Base-by-base conservation (phyloP, 2,329 filamentous ascomycete genomes). In the Aspergillus floridensis region DNA sequence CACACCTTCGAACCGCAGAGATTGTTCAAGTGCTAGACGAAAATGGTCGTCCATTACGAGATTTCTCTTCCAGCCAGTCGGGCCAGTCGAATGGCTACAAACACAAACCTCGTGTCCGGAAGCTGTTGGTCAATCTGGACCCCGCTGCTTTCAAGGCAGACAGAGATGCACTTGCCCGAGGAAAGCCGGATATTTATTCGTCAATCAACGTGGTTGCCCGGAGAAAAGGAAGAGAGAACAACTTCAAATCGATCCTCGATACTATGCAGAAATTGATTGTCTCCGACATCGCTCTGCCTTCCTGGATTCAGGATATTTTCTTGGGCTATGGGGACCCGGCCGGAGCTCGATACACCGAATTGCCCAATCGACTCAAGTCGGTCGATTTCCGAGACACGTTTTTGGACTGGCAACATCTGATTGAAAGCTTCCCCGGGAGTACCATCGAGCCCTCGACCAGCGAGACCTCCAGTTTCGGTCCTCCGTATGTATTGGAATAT, bases 261-360 rank as follows among this genome's bases (percentile, higher is more conserved):
- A 96, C 93, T 1, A 96, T 99, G 71, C 91, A 89, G 70, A 90
- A 86, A 64, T 83, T 99, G 31, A 89, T 92, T 2, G 81, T 96
- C 35, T 92, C 92, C 0, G 91, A 96, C 67, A 88, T 93, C 21
- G 90, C 91, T 6, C 82, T 98, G 56, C 92, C 95, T 14, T 85
- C 88, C 2, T 99, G 95, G 95, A 82, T 99, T 48, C 92, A 96
- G 69, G 95, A 98, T 66, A 93, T 98, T 10, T 99, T 98, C 74
- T 80, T 99, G n/a, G 95, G 95, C 3, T 98, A 96, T 73, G 95
- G 95, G 50, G 93, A 99, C 74, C 93, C 95, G 59, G 85, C 91
- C 31, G 88, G 90, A 59, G 95, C 95, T 35, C 90, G 87, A 22
- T 96, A 96, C 77, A 92, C 90, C 63, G 88, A 92, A 53, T 79